Base-by-base conservation (phyloP, 345 rosid species). In the Salix suchowensis region DNA sequence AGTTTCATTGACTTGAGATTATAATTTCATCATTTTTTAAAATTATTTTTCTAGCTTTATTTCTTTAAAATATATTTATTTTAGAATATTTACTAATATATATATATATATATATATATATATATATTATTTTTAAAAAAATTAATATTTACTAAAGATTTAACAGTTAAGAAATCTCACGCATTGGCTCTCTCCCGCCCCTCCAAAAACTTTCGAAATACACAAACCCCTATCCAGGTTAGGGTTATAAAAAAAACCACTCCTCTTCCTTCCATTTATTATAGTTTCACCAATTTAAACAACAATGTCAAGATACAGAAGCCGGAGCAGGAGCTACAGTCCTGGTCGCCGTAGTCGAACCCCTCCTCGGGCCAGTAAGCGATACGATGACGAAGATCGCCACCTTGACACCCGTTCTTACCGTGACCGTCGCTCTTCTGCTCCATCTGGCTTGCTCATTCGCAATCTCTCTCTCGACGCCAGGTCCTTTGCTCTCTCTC, bases 391-490 rank as follows among this genome's bases (percentile, higher is more conserved):
- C 28, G 88, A 87, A 73, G 82, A 78, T 12, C 79, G 65, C 36
- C 79, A 72, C 52, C 44, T 84, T 34, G 88, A 85, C 73, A 75
- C 84, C 68, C 83, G 84, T n/a, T 89, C 91, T 77, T 75, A 85
- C 77, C 80, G 96, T 0, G 96, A 89, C 84, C 94, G 89, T 68
- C 94, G 93, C 30, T 92, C 95, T 4, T 88, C 94, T 44, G 90
- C 87, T 68, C 97, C 97, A n/a, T 90, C 97, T 18, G 98, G 97
- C 73, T 86, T 94, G 76, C 97, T 94, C 79, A 82, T 92, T 77
- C 97, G 97, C 73, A 94, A 94, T 78, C 98, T 94, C 32, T 97
- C 98, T 67, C 97, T 92, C 60, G 92, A 92, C 70, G 92, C 95
- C 23, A 92, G 97, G 98, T 94, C 64, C 55, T 40, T n/a, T 24